A percentile compares a stretch with the other conserved stretches of the same genome.
Evolutionary conservation across 2,329 filamentous ascomycete species (phyloP).

Genomic region (Stachybotrys chlorohalonatus): DNA sequence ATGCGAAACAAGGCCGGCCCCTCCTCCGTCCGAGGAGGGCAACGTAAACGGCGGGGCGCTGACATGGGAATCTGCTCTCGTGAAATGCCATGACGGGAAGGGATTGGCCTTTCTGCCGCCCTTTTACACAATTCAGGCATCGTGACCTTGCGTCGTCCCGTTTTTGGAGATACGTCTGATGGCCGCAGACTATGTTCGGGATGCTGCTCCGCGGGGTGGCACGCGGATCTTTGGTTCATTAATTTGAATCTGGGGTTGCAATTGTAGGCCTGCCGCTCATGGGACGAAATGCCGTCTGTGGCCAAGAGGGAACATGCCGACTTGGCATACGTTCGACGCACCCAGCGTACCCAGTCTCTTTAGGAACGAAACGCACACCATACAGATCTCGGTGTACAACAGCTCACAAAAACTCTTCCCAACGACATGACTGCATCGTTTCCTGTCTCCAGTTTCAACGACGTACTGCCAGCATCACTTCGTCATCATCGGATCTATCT

Average conservation of each 20-base stretch:
- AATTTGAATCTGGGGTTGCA: neutral
- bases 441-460: too few species aligned
- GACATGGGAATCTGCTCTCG: neutral
- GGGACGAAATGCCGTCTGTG: neutral
- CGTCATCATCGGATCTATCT: neutral
- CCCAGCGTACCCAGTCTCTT: neutral
- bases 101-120: neutral
- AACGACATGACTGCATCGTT: too few species aligned
- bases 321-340: neutral
- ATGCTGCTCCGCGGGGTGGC: neutral
- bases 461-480: neutral
- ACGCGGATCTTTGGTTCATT: neutral
- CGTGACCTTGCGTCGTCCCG: neutral
- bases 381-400: too few species aligned
- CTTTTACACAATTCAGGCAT: neutral
- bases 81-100: neutral
- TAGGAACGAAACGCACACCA: too few species aligned
- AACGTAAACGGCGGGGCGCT: neutral
- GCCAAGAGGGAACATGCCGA: neutral
- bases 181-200: neutral
- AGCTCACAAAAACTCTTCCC: too few species aligned
- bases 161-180: neutral
- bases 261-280: neutral
- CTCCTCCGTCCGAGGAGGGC: neutral
- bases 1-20: neutral